phyloP scores from a whole-genome alignment of 1,284 basidiomycete species.

The Xerocomus nothofagi region DNA sequence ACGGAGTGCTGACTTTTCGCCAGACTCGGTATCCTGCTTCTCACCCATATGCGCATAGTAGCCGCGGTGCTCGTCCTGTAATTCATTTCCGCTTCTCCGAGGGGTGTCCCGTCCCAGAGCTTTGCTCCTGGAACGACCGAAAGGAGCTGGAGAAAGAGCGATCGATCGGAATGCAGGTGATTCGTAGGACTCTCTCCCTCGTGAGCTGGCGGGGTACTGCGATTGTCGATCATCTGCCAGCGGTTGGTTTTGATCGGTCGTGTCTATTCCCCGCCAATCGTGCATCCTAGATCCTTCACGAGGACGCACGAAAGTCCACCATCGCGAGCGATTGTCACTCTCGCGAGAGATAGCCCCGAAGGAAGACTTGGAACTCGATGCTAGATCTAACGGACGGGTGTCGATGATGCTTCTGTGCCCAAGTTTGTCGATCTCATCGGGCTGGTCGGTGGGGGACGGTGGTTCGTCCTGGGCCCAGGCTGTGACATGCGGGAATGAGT shows the following conservation, averaged over 20 bases:
- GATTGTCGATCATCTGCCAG: constrained; percentile 29
- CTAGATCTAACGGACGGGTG: constrained; percentile 48
- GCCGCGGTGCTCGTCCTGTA: constrained; percentile 30
- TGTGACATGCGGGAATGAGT: constrained; percentile 32
- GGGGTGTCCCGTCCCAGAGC: constrained; percentile 70
- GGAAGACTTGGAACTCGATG: constrained; percentile 51
- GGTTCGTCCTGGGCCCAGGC: constrained; percentile 84
- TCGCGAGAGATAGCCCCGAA: constrained; percentile 36
- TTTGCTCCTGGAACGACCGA: constrained; percentile 53
- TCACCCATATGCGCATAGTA: constrained; percentile 37
- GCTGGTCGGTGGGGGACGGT: constrained; percentile 62
- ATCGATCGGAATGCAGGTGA: constrained; percentile 25
- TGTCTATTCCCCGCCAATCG: constrained; percentile 24
- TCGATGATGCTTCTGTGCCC: constrained; percentile 32
- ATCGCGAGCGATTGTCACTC: constrained; percentile 47
- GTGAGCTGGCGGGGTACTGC: constrained; percentile 21
- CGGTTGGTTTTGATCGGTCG: constrained; percentile 24
- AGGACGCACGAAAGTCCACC: constrained; percentile 67
- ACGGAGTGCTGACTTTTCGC: constrained; percentile 41
- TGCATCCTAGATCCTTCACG: constrained; percentile 27
- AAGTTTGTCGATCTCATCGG: constrained; percentile 31
- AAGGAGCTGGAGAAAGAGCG: constrained; percentile 44
- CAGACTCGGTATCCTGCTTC: constrained; percentile 34
- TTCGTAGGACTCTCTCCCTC: constrained; percentile 23
- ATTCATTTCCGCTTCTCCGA: constrained; percentile 54